Evolutionary conservation across 306 rosid genomes (phyloP), one percentile per base, ranked within the genome.

Genomic region (Carpinus viminea): DNA sequence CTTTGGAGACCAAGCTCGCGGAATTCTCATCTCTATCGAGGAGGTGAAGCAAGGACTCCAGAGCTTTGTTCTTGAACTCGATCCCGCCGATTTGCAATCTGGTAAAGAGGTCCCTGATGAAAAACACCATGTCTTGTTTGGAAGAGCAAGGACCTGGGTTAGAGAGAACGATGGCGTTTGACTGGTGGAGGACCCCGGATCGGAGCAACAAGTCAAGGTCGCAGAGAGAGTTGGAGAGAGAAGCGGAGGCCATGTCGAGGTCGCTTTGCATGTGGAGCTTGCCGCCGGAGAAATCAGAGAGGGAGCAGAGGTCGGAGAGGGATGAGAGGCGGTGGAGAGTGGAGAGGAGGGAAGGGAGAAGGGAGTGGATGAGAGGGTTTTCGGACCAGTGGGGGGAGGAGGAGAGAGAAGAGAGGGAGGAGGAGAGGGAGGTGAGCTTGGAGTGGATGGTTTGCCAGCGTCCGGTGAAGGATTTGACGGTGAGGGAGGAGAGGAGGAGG

Each of bases 221-320:
- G 24, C 52, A 68, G 78, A 88, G 89, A 26, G 79, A 89, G 17
- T 72, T 72, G 31, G 86, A 24, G 73, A 88, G 89, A 18, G 91
- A 70, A 5, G 88, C 64, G 10, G 86, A 66, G 12, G 88, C 89
- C 87, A 88, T 88, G 74, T 88, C 89, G 70, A 88, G 82, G 86
- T 88, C 91, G 77, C 89, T 88, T 84, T 88, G 91, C 88, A 88
- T 81, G 70, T 56, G 91, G 66, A 88, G 91, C 83, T 88, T 88
- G 4, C 91, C 89, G 52, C 91, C 89, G 59, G 83, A 38, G 71
- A 83, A 85, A 68, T 77, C 74, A 3, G 83, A 10, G 56, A 76
- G 60, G 65, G 86, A 70, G 68, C 89, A 88, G 70, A 79, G 87
- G 56, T 79, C 74, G 74, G 84, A 75, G 53, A 85, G 85, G 50